A percentile compares a stretch with the other conserved stretches of the same genome.
Conservation (phyloP, 2,329 filamentous ascomycete genomes). For the Sclerotinia borealis region DNA sequence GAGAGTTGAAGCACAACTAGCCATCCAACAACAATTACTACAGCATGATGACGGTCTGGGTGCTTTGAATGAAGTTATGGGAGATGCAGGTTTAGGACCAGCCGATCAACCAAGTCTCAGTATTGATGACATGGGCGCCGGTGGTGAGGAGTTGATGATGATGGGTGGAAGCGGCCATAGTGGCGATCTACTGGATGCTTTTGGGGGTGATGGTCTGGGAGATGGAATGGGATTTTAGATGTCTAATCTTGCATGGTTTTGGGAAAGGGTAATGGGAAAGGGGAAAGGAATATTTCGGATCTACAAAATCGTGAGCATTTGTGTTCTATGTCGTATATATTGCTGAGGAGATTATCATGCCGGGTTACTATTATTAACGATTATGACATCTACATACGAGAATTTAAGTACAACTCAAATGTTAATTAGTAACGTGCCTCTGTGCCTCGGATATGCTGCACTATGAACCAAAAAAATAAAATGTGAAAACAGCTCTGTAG, state of each 20-base stretch:
- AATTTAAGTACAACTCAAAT: background rate
- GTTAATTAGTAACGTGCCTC: background rate
- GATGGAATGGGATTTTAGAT: constrained; percentile 23
- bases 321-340: background rate
- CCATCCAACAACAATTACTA: constrained; percentile 17
- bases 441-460: too few relatives aligned
- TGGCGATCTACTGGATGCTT: constrained; percentile 15
- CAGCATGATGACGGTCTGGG: constrained; percentile 7
- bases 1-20: constrained; percentile 29
- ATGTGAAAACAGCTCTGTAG: background rate
- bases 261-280: background rate
- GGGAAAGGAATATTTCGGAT: background rate
- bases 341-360: background rate
- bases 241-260: background rate
- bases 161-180: constrained; percentile 14
- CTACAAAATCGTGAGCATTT: background rate
- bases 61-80: constrained; percentile 14
- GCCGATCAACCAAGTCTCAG: constrained; percentile 10
- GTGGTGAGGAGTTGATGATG: constrained; percentile 22
- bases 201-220: constrained; percentile 17
- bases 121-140: constrained; percentile 8
- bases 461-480: background rate
- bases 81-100: constrained; percentile 14
- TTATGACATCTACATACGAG: background rate
- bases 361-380: background rate